Evolutionary conservation across 176 grass and related monocot species (phyloP), one percentile per base, ranked within the genome.

Genomic region (Carex kokanica): DNA sequence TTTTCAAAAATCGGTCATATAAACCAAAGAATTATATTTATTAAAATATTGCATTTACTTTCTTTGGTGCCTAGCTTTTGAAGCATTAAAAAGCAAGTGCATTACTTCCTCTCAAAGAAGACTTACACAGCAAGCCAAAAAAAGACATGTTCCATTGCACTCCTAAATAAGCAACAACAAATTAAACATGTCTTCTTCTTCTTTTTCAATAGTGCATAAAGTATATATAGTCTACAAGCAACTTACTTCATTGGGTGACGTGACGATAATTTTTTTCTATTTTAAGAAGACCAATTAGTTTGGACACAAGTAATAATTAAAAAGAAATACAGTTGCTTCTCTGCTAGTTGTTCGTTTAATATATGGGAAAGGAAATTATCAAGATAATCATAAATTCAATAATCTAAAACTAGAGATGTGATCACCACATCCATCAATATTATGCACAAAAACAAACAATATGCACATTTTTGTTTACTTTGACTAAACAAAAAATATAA

Each of bases 321-420:
- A 77, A 75, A 77, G 47, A 23, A 54, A 75, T 73, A 27, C 4
- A 54, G 72, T 54, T 75, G 71, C 71, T 53, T 74, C 45, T 43
- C 21, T 52, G 23, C 25, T 27, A 27, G 25, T 21, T 74, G 47
- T 75, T 54, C 43, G 24, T 54, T 52, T 14, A 73, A 20, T 25
- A 3, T 51, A 34, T 34, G 32, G 10, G 20, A 40, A 57, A 16
- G 5, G 43, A 74, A 41, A 74, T 74, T 8, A 51, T 51, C 20
- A 47, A 74, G 70, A 74, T 43, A 74, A 69, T 71, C 18, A 43
- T 17, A 65, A 14, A 82, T 67, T 67, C 60, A 82, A 52, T 34
- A 67, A 45, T 21, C 43, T 67, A 14, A 54, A 77, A 61, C 10
- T 24, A 82, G 14, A 52, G 13, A 82, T 51, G 80, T 67, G 41